Percentiles rank a stretch among this genome's conserved stretches.
These are phyloP conservation scores for Aspergillus coremiiformis DNA, from an alignment of 495 filamentous ascomycete genomes.

Conservation along the genomic window DNA sequence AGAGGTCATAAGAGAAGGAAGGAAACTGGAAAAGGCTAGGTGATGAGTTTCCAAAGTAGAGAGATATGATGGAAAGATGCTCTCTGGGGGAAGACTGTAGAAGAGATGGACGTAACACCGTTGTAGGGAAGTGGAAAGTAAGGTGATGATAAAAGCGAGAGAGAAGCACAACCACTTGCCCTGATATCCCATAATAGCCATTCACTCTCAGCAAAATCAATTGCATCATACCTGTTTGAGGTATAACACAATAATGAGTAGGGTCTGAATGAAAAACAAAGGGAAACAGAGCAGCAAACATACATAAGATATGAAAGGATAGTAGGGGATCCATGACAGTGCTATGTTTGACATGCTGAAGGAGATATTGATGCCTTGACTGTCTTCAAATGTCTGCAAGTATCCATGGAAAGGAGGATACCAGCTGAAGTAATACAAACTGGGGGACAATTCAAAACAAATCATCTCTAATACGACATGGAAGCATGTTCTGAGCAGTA, in stretches of 20 bases:
- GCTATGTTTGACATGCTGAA: slow-evolving; percentile 1
- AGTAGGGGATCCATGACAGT: not conserved
- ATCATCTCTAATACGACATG: too few species aligned
- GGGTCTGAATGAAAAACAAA: too few species aligned
- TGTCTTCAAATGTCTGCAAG: too few species aligned
- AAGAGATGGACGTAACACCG: not conserved
- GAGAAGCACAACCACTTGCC: not conserved
- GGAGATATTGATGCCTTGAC: too few species aligned
- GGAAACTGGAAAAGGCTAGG: not conserved
- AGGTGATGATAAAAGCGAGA: not conserved
- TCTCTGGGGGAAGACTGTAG: not conserved
- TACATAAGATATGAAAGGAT: not conserved
- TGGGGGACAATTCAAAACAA: too few species aligned
- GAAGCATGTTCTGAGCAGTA: too few species aligned
- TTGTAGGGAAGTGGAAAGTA: not conserved
- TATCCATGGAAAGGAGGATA: too few species aligned
- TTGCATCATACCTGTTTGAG: not conserved
- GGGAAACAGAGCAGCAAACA: not conserved
- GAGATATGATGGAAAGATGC: not conserved
- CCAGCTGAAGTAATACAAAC: too few species aligned
- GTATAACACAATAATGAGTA: too few species aligned
- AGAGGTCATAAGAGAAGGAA: too few species aligned
- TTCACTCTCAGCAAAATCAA: not conserved
- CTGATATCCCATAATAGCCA: not conserved
- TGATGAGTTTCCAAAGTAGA: not conserved